Base-by-base conservation (phyloP, 2,329 filamentous ascomycete species). In the Penicillium sp. region DNA sequence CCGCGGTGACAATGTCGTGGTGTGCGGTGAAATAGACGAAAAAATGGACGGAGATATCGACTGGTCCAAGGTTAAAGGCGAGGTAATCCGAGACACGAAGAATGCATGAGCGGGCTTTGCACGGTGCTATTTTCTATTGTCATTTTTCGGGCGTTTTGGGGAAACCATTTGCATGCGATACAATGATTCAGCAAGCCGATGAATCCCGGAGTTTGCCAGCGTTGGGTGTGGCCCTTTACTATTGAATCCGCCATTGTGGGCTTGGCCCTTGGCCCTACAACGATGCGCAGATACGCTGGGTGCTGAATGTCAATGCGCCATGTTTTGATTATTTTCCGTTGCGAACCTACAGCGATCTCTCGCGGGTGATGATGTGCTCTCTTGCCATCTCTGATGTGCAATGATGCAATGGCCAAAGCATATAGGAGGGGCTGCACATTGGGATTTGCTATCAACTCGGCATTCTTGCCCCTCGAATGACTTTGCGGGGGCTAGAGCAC, bases 1-100 rank as follows among this genome's bases (percentile, higher is more conserved):
- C 57, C 85, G 94, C 59, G 94, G 94, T 52, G 94, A 99, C 74
- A 97, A 95, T 71, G 93, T 99, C 48, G 93, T 92, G 61, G 83
- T 95, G 17, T 90, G 94, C 57, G 94, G 94, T 2, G 80, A 95
- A 57, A 88, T 99, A 33, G 92, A 99, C 74, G 93, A 96, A 76
- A 84, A 89, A 67, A 80, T 97, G 58, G 94, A 99, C 77, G 84
- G 82, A 40, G 92, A 89, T 68, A 97, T 99, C 71, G 88, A 97
- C 78, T 99, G 94, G 94, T 82, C 84, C 21, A 88, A 95, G 75
- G 94, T 99, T 40, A 89, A 89, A 72, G 93, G 93, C 5, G 86
- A 88, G 58, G 86, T 89, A 31, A 89, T 97, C 68, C 91, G 91
- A 57, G 87, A 86, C 53, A 93, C 92, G 69, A 97, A 94, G 76